phyloP scores from a whole-genome alignment of 495 filamentous ascomycete species.

The Poronia punctata region DNA sequence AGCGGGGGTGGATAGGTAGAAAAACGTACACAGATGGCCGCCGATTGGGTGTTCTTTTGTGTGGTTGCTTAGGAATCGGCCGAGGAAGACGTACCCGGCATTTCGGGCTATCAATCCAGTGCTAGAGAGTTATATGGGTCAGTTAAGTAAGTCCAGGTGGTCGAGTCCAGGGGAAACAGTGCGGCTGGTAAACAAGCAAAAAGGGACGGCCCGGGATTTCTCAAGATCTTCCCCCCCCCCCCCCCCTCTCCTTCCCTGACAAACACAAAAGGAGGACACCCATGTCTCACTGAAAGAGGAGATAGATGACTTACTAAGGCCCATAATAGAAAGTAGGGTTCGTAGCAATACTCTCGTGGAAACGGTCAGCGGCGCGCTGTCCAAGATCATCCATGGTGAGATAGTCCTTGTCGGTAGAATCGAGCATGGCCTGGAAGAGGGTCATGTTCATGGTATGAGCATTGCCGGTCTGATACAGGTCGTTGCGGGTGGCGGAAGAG shows the following conservation, averaged over 20 bases:
- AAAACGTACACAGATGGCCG: constrained; percentile 25
- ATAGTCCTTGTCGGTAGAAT: constrained; percentile 27
- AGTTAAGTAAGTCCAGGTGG: too few species aligned
- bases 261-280: too few species aligned
- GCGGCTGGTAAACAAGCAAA: too few species aligned
- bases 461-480: constrained; percentile 44
- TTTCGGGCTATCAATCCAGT: constrained; percentile 40
- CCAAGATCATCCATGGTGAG: constrained; percentile 31
- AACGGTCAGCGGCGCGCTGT: constrained; percentile 30
- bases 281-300: too few species aligned
- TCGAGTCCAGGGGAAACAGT: too few species aligned
- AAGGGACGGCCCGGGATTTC: too few species aligned
- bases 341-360: constrained; percentile 40
- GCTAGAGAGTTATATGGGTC: too few species aligned
- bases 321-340: constrained; percentile 51
- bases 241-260: too few species aligned
- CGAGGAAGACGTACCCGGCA: constrained; percentile 39
- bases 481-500: constrained; percentile 46
- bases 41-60: constrained; percentile 40
- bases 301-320: too few species aligned
- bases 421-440: constrained; percentile 24
- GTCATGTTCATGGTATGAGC: constrained; percentile 34
- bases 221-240: too few species aligned
- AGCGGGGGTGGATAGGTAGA: background rate
- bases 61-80: constrained; percentile 41